A percentile compares a stretch with the other conserved stretches of the same genome.
Evolutionary conservation across 306 rosid genomes (phyloP).

Genomic region (Astragalus membranaceus): DNA sequence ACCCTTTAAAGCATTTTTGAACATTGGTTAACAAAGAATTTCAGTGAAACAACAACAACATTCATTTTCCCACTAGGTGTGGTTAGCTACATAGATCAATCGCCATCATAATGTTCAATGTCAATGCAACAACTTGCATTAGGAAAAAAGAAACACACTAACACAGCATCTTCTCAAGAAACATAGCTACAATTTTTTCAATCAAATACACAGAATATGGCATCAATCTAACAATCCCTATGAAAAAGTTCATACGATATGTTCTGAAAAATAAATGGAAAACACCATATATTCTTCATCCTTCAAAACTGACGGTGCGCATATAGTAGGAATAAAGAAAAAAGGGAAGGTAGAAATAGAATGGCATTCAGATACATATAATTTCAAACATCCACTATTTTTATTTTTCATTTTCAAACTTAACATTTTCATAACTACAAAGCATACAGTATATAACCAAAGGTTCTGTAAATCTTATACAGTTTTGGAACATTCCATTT

Average conservation of each 20-base stretch:
- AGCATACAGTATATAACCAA: neutral
- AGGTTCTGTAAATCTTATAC: neutral
- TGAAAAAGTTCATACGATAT: neutral
- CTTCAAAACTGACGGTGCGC: neutral
- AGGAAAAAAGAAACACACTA: neutral
- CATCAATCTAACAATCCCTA: neutral
- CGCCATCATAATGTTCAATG: neutral
- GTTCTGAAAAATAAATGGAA: slow-evolving; percentile 2
- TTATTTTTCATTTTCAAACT: neutral
- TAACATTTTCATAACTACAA: slow-evolving; percentile 7
- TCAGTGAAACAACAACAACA: slow-evolving; percentile 13
- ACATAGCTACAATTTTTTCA: neutral
- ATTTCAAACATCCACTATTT: neutral
- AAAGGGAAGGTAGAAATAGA: neutral
- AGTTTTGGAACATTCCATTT: neutral
- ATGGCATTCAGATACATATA: neutral
- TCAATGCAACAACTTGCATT: slow-evolving; percentile 13
- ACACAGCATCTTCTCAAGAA: neutral
- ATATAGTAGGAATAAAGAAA: neutral
- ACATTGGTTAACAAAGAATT: slow-evolving; percentile 16
- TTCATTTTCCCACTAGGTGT: neutral
- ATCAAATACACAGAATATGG: neutral
- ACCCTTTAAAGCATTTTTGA: slow-evolving; percentile 27
- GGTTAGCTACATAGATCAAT: neutral
- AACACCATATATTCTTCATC: neutral